These are phyloP conservation scores for Lactarius pseudohatsudake DNA, from an alignment of 768 basidiomycete species.

Conservation along the genomic window DNA sequence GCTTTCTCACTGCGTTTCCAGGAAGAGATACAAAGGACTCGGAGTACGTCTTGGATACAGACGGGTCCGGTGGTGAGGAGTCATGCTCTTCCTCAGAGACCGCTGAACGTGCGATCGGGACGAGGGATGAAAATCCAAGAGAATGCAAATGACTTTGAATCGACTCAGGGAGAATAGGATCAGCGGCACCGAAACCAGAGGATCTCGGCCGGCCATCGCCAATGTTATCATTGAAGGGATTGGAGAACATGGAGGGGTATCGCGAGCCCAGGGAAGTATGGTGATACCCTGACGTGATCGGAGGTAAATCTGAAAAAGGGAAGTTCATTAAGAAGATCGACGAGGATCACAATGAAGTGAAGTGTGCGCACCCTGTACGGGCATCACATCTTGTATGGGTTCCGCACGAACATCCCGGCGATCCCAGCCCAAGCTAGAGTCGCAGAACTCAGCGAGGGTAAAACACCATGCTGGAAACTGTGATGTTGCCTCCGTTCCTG, in stretches of 20 bases:
- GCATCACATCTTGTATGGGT: too few relatives aligned
- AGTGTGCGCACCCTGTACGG: too few relatives aligned
- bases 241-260: slow-evolving; percentile 18
- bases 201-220: slow-evolving; percentile 21
- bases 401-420: too few relatives aligned
- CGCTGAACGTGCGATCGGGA: slow-evolving; percentile 24
- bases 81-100: slow-evolving; percentile 32
- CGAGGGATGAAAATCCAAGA: slow-evolving; percentile 18
- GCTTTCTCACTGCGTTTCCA: too few relatives aligned
- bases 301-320: background rate
- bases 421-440: too few relatives aligned
- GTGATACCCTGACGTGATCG: slow-evolving; percentile 16
- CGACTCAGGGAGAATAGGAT: slow-evolving; percentile 17
- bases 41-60: too few relatives aligned
- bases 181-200: slow-evolving; percentile 20
- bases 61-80: slow-evolving; percentile 28
- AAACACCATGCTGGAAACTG: too few relatives aligned
- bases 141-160: slow-evolving; percentile 20
- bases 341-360: too few relatives aligned
- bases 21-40: too few relatives aligned
- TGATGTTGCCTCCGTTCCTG: too few relatives aligned
- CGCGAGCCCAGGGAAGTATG: slow-evolving; percentile 7
- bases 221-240: slow-evolving; percentile 16
- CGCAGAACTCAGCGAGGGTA: too few relatives aligned
- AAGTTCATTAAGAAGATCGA: too few relatives aligned